A percentile compares a stretch with the other conserved stretches of the same genome.
Evolutionary conservation across 371 early-diverging fungal species (phyloP).

Genomic region (Sporodiniella umbellata): DNA sequence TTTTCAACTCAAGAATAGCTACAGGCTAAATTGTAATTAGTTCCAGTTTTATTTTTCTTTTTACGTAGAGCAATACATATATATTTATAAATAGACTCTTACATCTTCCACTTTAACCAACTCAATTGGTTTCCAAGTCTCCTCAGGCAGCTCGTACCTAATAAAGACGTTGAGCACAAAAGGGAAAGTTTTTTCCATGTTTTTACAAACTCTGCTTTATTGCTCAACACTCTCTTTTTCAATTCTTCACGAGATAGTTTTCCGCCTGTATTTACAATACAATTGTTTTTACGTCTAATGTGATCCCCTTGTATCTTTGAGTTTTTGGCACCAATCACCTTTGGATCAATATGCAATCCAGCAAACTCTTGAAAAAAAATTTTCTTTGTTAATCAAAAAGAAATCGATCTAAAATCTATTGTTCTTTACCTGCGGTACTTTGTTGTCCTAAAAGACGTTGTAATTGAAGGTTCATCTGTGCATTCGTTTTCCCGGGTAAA

Average conservation of each 20-base stretch:
- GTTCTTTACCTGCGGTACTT: slow-evolving; percentile 75
- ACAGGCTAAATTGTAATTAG: slow-evolving; percentile 13
- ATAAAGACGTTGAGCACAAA: too few species aligned
- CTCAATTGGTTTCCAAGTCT: slow-evolving; percentile 64
- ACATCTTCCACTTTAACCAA: slow-evolving; percentile 66
- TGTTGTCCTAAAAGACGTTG: slow-evolving; percentile 93
- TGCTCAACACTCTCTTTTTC: slow-evolving; percentile 58
- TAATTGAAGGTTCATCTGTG: slow-evolving; percentile 92
- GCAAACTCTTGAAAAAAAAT: slow-evolving; percentile 93
- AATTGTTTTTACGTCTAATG: slow-evolving; percentile 86
- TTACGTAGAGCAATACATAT: too few species aligned
- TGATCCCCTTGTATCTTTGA: slow-evolving; percentile 74
- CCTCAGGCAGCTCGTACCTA: slow-evolving; percentile 67
- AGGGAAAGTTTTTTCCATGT: too few species aligned
- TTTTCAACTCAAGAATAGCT: slow-evolving; percentile 52
- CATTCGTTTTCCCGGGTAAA: slow-evolving; percentile 85
- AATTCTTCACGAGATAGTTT: slow-evolving; percentile 73
- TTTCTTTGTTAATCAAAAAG: background rate
- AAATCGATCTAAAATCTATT: background rate
- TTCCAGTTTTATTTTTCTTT: background rate
- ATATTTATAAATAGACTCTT: too few species aligned
- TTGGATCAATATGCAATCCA: slow-evolving; percentile 86
- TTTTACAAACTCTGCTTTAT: slow-evolving; percentile 62
- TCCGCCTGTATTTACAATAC: slow-evolving; percentile 86
- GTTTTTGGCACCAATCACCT: slow-evolving; percentile 79